Evolutionary conservation across 768 basidiomycete genomes (phyloP), one percentile per base, ranked within the genome.

Genomic region (Macrolepiota albuminosa): DNA sequence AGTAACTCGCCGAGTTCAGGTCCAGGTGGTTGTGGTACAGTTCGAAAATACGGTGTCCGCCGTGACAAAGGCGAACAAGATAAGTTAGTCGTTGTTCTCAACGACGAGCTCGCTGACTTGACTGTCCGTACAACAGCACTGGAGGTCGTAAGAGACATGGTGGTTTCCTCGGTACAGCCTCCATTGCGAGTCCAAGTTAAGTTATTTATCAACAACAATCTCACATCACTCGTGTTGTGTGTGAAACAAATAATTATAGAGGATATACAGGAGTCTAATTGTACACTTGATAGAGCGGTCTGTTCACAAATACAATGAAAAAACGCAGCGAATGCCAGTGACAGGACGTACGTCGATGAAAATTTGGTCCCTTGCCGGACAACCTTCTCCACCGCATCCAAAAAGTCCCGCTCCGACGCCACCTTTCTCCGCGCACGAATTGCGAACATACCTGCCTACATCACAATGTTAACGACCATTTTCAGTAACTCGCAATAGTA

Each of bases 361-460:
- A 98, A 99, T 77, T 98, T 98, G 68, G 91, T 94, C 31, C 95
- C 95, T 76, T 98, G 95, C 67, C 93, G 83, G 43, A 98, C 94
- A 59, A 99, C 97, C 77, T 98, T 98, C 80, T 99, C 97, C 2
- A 99, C 96, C 11, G 95, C 91, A 64, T 97, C 95, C 71, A 99
- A 77, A 78, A 98, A 99, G 74, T 99, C 97, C 57, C 93, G 88
- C 71, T 99, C 97, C 6, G 94, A 94, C 0, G 95, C 95, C 1
- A 98, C 94, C 73, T 98, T 98, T 74, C 97, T 82, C 66, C 97
- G 82, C 48, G 93, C 91, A 60, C 97, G 90, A 69, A 99, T 99
- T 2, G 97, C 96, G 75, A 96, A 99, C 97, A 99, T 98, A n/a
- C 97, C 97, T 51, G 97, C 97, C 89, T 92, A 63, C n/a, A 43